Conservation (phyloP, 2,329 filamentous ascomycete genomes). For the Coniochaeta hoffmannii region DNA sequence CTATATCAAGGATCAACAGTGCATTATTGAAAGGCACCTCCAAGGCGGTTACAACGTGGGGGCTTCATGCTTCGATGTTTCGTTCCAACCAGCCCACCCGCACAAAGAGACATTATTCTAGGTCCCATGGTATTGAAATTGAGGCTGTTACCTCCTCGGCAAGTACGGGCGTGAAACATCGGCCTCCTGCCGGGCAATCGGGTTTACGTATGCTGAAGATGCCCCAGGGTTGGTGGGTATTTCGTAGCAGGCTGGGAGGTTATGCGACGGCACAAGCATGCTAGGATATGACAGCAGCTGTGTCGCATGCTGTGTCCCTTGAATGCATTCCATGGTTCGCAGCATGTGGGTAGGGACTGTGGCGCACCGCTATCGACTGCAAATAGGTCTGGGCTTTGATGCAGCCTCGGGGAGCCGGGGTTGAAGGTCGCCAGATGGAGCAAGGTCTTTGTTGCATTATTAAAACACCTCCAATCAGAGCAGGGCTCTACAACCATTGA, state of each 20-base stretch:
- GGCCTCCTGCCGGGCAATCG: too few relatives aligned
- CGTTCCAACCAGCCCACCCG: background rate
- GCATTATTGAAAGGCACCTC: background rate
- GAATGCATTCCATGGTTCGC: background rate
- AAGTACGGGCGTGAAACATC: too few relatives aligned
- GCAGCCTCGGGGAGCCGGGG: background rate
- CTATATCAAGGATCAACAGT: too few relatives aligned
- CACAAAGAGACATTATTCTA: too few relatives aligned
- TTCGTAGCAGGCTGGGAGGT: too few relatives aligned
- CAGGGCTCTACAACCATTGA: background rate
- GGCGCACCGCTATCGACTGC: background rate
- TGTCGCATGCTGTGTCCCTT: background rate
- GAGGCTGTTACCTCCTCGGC: too few relatives aligned
- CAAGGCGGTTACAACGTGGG: background rate
- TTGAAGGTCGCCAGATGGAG: background rate
- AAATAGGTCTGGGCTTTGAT: background rate
- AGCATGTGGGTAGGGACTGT: background rate
- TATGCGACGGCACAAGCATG: too few relatives aligned
- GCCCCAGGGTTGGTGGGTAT: too few relatives aligned
- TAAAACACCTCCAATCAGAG: background rate
- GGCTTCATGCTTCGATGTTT: background rate
- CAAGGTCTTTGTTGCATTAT: background rate
- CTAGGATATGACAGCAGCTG: background rate
- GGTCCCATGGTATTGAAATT: background rate
- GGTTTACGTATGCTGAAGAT: too few relatives aligned